Evolutionary conservation across 495 filamentous ascomycete genomes (phyloP).

Genomic region (Tuber magnatum): DNA sequence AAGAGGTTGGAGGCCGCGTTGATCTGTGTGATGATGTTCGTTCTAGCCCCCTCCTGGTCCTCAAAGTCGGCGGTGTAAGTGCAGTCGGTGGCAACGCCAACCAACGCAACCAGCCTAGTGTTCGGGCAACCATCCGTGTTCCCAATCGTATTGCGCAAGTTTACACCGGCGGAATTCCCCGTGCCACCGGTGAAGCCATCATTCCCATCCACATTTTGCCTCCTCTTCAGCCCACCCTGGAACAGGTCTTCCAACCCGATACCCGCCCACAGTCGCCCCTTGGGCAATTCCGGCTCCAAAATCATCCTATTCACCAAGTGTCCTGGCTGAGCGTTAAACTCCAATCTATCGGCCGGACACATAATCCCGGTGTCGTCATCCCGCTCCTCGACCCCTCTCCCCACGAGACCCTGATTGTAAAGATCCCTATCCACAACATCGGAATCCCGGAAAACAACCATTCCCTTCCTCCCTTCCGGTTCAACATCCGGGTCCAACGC

Average conservation of each 20-base stretch:
- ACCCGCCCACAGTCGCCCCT: slow-evolving; percentile 22
- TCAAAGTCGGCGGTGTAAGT: slow-evolving; percentile 67
- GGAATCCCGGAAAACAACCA: slow-evolving; percentile 87
- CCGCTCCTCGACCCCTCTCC: slow-evolving; percentile 7
- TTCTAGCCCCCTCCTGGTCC: slow-evolving; percentile 50
- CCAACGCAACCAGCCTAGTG: slow-evolving; percentile 78
- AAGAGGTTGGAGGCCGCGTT: slow-evolving; percentile 81
- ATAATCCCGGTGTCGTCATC: slow-evolving; percentile 42
- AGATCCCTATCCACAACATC: slow-evolving; percentile 53
- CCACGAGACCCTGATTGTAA: slow-evolving; percentile 19
- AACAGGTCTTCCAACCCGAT: slow-evolving; percentile 34
- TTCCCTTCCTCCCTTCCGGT: slow-evolving; percentile 59
- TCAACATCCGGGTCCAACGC: slow-evolving; percentile 64
- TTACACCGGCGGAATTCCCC: slow-evolving; percentile 77
- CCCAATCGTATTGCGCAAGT: slow-evolving; percentile 74
- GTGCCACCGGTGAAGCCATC: slow-evolving; percentile 47
- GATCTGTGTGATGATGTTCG: slow-evolving; percentile 74
- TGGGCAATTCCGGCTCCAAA: slow-evolving; percentile 24
- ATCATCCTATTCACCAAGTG: slow-evolving; percentile 35
- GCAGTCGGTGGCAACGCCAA: slow-evolving; percentile 91
- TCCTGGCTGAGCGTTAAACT: slow-evolving; percentile 40
- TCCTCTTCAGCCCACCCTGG: slow-evolving; percentile 28
- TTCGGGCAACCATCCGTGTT: slow-evolving; percentile 72
- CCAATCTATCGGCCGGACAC: slow-evolving; percentile 38
- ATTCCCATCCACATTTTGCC: slow-evolving; percentile 33